These are phyloP conservation scores for Lodderomyces metapsilosis DNA, from an alignment of 1,139 yeast genomes.

Conservation along the genomic window DNA sequence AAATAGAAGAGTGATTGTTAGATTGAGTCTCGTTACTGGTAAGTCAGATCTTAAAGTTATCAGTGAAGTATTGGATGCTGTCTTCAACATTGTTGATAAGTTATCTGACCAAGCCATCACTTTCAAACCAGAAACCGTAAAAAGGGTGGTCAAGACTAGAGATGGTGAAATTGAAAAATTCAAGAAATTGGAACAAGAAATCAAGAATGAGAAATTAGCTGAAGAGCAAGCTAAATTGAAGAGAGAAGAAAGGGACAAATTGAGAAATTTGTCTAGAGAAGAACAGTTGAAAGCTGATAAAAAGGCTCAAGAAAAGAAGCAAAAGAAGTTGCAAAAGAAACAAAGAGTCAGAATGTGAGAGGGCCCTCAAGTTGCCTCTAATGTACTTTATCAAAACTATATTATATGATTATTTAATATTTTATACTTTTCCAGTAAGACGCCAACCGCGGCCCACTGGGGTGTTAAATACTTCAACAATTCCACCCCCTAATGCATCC, in stretches of 20 bases:
- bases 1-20: conserved; percentile 53
- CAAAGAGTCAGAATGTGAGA: conserved; percentile 38
- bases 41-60: conserved; percentile 47
- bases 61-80: conserved; percentile 47
- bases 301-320: conserved; percentile 50
- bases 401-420: too few species aligned
- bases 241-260: conserved; percentile 56
- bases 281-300: conserved; percentile 74
- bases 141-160: conserved; percentile 72
- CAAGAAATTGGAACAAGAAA: conserved; percentile 56
- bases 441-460: conserved; percentile 75
- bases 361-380: conserved; percentile 4
- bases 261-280: conserved; percentile 61
- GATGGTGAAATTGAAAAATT: conserved; percentile 67
- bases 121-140: conserved; percentile 67
- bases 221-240: conserved; percentile 68
- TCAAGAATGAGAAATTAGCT: conserved; percentile 65
- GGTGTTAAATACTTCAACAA: conserved; percentile 62
- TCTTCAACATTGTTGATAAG: conserved; percentile 54
- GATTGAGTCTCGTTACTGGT: conserved; percentile 48
- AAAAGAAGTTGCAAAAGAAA: conserved; percentile 42
- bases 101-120: conserved; percentile 45
- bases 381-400: too few species aligned
- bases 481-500: conserved; percentile 68
- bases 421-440: conserved; percentile 47